Percentiles rank a stretch among this genome's conserved stretches.
Evolutionary conservation across 31 red algal genomes (phyloP).

Genomic region (Odonthalia washingtoniensis): DNA sequence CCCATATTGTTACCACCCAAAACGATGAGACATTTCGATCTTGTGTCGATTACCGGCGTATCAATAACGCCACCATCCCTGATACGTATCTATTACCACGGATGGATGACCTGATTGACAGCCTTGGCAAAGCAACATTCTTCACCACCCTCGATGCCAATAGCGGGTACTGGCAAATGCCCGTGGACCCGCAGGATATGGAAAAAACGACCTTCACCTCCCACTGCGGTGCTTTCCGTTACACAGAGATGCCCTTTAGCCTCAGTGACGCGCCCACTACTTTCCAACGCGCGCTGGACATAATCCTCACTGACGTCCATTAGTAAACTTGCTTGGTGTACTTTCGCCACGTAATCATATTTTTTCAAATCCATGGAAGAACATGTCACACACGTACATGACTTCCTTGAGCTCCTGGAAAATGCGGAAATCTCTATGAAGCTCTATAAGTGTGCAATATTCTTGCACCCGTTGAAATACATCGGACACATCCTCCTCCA

Average conservation of each 20-base stretch:
- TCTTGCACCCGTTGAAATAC: constrained; percentile 27
- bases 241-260: no score
- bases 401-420: not conserved
- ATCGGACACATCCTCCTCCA: constrained; percentile 8
- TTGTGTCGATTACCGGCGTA: no score
- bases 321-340: constrained; percentile 41
- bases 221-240: no score
- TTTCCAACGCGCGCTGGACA: no score
- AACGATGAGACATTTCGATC: no score
- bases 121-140: no score
- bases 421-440: constrained; percentile 26
- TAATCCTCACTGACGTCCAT: not conserved
- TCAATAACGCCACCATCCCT: no score
- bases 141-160: constrained; percentile 65
- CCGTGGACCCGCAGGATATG: constrained; percentile 4
- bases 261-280: no score
- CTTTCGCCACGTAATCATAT: constrained; percentile 44
- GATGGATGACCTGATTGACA: no score
- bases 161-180: constrained; percentile 61
- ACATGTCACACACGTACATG: constrained; percentile 25
- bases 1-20: no score
- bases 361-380: constrained; percentile 24
- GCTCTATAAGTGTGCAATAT: constrained; percentile 36
- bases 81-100: no score
- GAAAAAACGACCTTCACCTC: no score